Percentiles rank a stretch among this genome's conserved stretches.
Conservation (phyloP, 352 stramenopile genomes). For the Globisporangium solare region DNA sequence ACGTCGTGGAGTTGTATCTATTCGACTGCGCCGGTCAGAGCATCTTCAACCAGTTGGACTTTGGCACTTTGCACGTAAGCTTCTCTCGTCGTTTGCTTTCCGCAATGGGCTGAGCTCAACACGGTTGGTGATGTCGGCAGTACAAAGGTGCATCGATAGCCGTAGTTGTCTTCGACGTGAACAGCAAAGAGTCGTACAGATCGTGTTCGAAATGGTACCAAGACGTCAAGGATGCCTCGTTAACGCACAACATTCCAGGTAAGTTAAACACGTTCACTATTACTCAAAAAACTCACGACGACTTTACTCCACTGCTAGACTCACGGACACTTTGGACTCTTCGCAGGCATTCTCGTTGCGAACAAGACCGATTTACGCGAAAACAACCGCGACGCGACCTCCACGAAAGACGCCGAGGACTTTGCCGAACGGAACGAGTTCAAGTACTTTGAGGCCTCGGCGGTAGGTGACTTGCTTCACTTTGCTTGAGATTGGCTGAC, state of each 20-base stretch:
- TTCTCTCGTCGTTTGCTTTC: neutral
- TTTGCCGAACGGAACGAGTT: constrained; percentile 71
- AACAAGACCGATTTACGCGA: constrained; percentile 80
- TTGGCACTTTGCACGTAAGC: constrained; percentile 73
- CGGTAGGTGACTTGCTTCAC: constrained; percentile 23
- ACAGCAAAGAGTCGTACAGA: constrained; percentile 87
- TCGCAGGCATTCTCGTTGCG: constrained; percentile 55
- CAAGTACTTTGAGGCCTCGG: constrained; percentile 82
- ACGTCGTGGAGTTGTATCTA: constrained; percentile 90
- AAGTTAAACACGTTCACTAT: neutral
- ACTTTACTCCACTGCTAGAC: neutral
- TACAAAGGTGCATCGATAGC: constrained; percentile 78
- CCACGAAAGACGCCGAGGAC: constrained; percentile 64
- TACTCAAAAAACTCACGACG: neutral
- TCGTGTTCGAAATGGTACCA: constrained; percentile 81
- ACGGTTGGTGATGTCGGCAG: constrained; percentile 18
- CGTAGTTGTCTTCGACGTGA: constrained; percentile 79
- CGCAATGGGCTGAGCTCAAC: neutral
- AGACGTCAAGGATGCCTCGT: constrained; percentile 62
- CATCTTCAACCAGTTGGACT: constrained; percentile 93
- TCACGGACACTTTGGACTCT: no score
- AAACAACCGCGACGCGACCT: constrained; percentile 70
- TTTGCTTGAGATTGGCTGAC: neutral
- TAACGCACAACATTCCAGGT: constrained; percentile 77
- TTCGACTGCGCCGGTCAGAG: constrained; percentile 92